Conservation (phyloP, 1,139 yeast genomes). For the Sugiyamaella novakii region DNA sequence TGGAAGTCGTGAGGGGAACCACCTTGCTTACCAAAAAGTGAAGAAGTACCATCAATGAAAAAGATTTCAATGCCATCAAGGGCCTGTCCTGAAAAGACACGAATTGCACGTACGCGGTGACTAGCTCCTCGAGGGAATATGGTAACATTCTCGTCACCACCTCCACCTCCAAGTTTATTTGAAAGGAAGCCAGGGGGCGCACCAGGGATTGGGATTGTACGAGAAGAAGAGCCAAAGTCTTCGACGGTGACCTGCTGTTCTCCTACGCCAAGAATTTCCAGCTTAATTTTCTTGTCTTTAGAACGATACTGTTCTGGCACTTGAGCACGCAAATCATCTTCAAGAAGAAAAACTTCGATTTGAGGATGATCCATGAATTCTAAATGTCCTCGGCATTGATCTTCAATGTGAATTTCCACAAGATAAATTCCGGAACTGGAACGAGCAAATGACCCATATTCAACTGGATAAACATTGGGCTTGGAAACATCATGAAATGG, state of each 20-base stretch:
- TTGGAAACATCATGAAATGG: constrained; percentile 38
- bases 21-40: constrained; percentile 65
- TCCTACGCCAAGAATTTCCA: constrained; percentile 49
- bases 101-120: constrained; percentile 46
- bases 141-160: constrained; percentile 29
- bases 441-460: constrained; percentile 53
- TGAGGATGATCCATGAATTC: constrained; percentile 68
- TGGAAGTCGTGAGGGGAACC: constrained; percentile 58
- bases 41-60: constrained; percentile 34
- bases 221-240: constrained; percentile 34
- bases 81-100: constrained; percentile 66
- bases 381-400: constrained; percentile 62
- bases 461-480: constrained; percentile 51
- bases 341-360: constrained; percentile 52
- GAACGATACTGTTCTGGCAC: constrained; percentile 48
- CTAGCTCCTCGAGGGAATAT: constrained; percentile 35
- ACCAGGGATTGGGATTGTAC: constrained; percentile 23
- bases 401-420: constrained; percentile 65
- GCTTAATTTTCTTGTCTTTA: constrained; percentile 41
- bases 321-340: constrained; percentile 49
- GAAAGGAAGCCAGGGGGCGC: constrained; percentile 26
- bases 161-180: constrained; percentile 34
- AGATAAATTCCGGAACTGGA: constrained; percentile 70
- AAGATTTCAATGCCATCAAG: constrained; percentile 69
- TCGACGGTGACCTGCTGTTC: constrained; percentile 38